Base-by-base conservation (phyloP, 495 filamentous ascomycete species). In the Penicillium taxi region DNA sequence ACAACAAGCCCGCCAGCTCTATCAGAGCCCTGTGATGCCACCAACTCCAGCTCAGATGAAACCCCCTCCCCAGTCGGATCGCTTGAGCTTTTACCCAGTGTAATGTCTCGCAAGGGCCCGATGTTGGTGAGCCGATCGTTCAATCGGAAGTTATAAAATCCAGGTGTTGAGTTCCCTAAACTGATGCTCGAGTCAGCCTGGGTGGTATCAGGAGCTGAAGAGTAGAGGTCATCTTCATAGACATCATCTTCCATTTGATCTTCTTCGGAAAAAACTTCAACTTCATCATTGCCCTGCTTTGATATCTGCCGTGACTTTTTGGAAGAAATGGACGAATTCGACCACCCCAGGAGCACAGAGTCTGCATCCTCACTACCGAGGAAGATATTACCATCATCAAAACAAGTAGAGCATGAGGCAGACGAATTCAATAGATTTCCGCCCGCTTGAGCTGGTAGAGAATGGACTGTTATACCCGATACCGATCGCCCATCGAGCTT, bases 401-500 rank as follows among this genome's bases (percentile, higher is more conserved):
- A 55, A 20, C 70, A 69, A 20, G 77, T 72, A 1, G 84, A 70
- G 28, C 81, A 85, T 3, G 84, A 80, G n/a, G 81, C 75, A 18
- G 72, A 64, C 21, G 75, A 74, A 17, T 70, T 70, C 40, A 93
- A 58, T 9, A 84, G 40, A 30, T 58, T 45, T 2, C 78, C 80
- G 14, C 82, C 82, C 1, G 71, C 52, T 26, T 82, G 74, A 28
- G 60, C 45, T 11, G 69, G 55, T 22, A 95, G 58, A 11, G 74
- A 59, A 32, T 74, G 75, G 30, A 98, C 56, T 4, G 72, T 74
- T 20, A 96, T 67, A 5, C 88, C 87, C 24, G 88, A 94, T 16
- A 99, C 86, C 6, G 86, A 91, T 28, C 90, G 74, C n/a, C 91
- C 91, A 56, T 94, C 88, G 32, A 95, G 74, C 39, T 76, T 80